Evolutionary conservation across 768 basidiomycete genomes (phyloP), one percentile per base, ranked within the genome.

Genomic region (Leucosporidium creatinivorum): DNA sequence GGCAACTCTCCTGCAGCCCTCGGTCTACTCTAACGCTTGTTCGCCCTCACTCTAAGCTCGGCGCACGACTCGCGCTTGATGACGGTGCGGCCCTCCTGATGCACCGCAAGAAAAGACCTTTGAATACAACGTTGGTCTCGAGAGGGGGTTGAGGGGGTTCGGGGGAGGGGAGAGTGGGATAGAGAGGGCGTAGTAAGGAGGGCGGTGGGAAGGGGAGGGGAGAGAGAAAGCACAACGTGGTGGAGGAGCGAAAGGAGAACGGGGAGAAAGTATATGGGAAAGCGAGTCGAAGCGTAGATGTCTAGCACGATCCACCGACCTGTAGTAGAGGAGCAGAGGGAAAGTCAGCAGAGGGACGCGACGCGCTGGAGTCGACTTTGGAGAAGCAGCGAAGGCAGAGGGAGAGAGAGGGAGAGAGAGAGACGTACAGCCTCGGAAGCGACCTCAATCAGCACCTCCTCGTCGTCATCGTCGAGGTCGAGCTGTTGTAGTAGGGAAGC

Each of bases 381-480:
- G n/a, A n/a, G n/a, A n/a, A n/a, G n/a, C n/a, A n/a, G n/a, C n/a
- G n/a, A n/a, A n/a, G n/a, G n/a, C n/a, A n/a, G n/a, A n/a, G n/a
- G n/a, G n/a, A n/a, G n/a, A n/a, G n/a, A n/a, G n/a, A n/a, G 61
- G 25, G 39, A 44, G 8, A 13, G 39, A 26, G 19, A 28, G 17
- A n/a, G 17, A 61, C 67, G n/a, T 28, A 73, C 72, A 30, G 72
- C 72, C 66, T 73, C 68, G 21, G 59, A 57, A 19, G 66, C 50
- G 0, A 73, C 72, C 39, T 73, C 72, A 39, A 73, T 73, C 4
- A 54, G 9, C 39, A 69, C 61, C 52, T 69, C 68, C 0, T 65
- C 59, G 21, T 69, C 72, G n/a, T 69, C 72, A 0, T 73, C 72
- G 15, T 73, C 72, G 23, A 73, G 36, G 36, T 73, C 68, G 61